Evolutionary conservation across 2,329 filamentous ascomycete genomes (phyloP), one percentile per base, ranked within the genome.

Genomic region (Dendrostoma leiphaemia): DNA sequence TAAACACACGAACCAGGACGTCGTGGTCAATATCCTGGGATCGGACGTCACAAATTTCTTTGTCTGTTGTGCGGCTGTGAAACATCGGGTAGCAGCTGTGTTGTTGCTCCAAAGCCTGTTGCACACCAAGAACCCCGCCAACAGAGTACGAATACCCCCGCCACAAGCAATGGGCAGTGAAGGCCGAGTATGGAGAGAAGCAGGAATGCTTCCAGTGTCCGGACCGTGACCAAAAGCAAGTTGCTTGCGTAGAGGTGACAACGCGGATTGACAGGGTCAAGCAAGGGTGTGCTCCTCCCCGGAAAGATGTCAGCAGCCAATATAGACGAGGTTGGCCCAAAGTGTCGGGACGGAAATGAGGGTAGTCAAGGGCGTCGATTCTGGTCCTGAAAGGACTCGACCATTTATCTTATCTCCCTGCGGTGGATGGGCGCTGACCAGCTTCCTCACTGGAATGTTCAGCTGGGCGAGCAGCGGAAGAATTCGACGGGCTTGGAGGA

Each of bases 31-130:
- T 12, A 38, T 34, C 21, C 47, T 49, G 45, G 15, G 12, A 29
- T 35, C 29, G 60, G 59, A 61, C 59, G 59, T 62, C 62, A 61
- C 62, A 58, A 60, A 62, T 61, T 62, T 64, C 61, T 66, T 67
- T 69, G 65, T 64, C 62, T 62, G 61, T 53, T 57, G 60, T 59
- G 61, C 56, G 53, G 59, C 59, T 59, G 64, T 67, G 63, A 69
- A 67, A 71, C 69, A 69, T 64, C 54, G 60, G 63, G 53, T 57
- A 60, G 53, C 53, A 48, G 61, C 61, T 62, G 53, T 63, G 60
- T 62, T 63, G 59, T 64, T 53, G 58, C 59, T 57, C 59, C 48
- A 32, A 35, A 41, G 34, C 40, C 28, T 32, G 49, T 49, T 50
- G 46, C 32, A 47, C 35, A 29, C 24, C 40, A 31, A 31, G 37